Conservation (phyloP, 768 basidiomycete species). For the Sarcodon aspratus region DNA sequence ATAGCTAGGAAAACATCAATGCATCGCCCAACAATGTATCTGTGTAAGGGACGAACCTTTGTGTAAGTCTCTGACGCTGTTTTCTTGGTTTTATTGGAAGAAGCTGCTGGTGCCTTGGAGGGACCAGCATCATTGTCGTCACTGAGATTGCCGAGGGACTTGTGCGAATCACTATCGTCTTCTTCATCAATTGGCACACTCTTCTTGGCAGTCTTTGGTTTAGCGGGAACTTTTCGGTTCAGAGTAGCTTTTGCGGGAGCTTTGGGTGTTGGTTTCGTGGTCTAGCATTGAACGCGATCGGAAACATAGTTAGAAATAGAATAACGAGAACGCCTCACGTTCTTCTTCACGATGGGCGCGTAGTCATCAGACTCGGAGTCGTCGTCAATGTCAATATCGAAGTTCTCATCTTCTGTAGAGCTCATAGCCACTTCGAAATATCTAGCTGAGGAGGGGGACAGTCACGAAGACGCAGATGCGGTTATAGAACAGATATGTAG, state of each 20-base stretch:
- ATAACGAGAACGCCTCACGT: constrained; percentile 8
- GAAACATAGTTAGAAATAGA: too few relatives aligned
- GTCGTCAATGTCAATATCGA: constrained; percentile 40
- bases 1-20: constrained; percentile 42
- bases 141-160: constrained; percentile 31
- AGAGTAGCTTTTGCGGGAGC: constrained; percentile 16
- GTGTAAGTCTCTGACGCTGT: constrained; percentile 85
- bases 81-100: constrained; percentile 55
- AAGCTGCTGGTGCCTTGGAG: constrained; percentile 13
- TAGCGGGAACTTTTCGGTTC: constrained; percentile 29
- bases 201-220: constrained; percentile 48
- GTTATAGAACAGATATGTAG: too few relatives aligned
- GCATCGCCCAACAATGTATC: background rate
- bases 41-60: constrained; percentile 41
- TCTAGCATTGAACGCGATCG: too few relatives aligned
- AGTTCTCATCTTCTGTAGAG: constrained; percentile 64
- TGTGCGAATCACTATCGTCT: constrained; percentile 46
- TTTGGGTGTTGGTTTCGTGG: background rate
- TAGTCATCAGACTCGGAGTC: constrained; percentile 60
- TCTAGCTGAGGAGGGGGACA: background rate
- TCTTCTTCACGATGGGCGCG: constrained; percentile 44
- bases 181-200: constrained; percentile 55
- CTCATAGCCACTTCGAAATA: constrained; percentile 34
- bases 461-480: background rate
- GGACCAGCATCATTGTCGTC: constrained; percentile 23